Conservation (phyloP, 495 filamentous ascomycete genomes). For the Trichocladium uniseriatum region DNA sequence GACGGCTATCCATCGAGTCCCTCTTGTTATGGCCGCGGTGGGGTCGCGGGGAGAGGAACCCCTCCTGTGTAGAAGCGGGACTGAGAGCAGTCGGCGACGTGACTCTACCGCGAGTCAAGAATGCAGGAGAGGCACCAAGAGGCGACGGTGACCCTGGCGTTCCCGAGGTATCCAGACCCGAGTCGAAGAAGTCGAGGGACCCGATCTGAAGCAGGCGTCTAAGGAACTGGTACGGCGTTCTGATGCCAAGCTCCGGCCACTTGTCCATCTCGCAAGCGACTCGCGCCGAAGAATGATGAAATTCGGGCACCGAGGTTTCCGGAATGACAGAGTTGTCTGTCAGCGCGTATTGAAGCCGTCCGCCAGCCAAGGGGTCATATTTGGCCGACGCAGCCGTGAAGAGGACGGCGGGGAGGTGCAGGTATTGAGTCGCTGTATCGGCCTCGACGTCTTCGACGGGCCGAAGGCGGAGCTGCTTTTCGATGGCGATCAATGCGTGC, state of each 20-base stretch:
- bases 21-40: conserved; percentile 4
- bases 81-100: neutral
- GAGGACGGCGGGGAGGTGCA: conserved; percentile 21
- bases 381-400: conserved; percentile 26
- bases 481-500: conserved; percentile 24
- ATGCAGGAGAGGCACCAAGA: conserved; percentile 1
- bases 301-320: conserved; percentile 20
- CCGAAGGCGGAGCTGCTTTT: conserved; percentile 22
- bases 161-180: neutral
- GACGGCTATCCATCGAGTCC: conserved; percentile 14
- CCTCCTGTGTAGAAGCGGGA: neutral
- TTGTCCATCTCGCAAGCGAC: conserved; percentile 20
- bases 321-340: conserved; percentile 24
- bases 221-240: conserved; percentile 24
- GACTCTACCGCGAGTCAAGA: neutral
- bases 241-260: conserved; percentile 23
- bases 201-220: conserved; percentile 23
- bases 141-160: neutral
- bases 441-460: conserved; percentile 17
- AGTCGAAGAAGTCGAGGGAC: conserved; percentile 22
- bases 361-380: conserved; percentile 24
- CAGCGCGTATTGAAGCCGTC: conserved; percentile 21
- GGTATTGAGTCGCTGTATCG: conserved; percentile 21
- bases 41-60: neutral
- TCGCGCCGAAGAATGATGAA: conserved; percentile 22